Evolutionary conservation across 768 basidiomycete genomes (phyloP), one percentile per base, ranked within the genome.

Genomic region (Lentinula sp.): DNA sequence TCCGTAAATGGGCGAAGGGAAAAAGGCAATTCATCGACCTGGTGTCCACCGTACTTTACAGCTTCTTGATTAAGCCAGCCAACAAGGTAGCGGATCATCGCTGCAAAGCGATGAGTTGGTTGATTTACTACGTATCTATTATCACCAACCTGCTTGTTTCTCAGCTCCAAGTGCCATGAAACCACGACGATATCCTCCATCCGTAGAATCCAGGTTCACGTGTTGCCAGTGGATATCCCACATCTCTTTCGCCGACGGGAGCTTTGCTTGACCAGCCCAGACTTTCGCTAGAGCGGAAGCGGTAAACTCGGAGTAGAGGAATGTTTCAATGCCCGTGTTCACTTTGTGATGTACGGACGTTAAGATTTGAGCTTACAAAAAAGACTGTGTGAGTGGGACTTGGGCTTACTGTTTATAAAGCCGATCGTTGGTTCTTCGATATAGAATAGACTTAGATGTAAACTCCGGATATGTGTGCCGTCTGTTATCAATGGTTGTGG

Each of bases 351-450:
- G 13, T 15, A 43, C 23, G 34, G 40, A 45, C 57, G 31, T 18
- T 35, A 8, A 39, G 13, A 39, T 39, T 39, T 39, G 37, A 39
- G 7, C 37, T 8, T 39, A 8, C 13, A 8, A 39, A 13, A 8
- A 39, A 3, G 37, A 13, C 37, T 8, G 37, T 3, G 37, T 8
- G n/a, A 18, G n/a, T 16, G 5, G n/a, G 43, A 18, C 43, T 45
- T 16, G 10, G 34, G 1, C 72, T 42, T 56, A 74, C 75, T 67
- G 52, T 73, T 72, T 23, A 75, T 66, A 57, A 79, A 79, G 1
- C 71, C 71, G 4, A 81, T 65, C 1, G 78, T 77, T 1, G 78
- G 78, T 50, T 81, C 78, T 9, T 76, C 74, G 40, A 81, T 78
- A 62, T 77, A 80, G 61, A 78, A 74, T 0, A 73, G 62, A 57